Base-by-base conservation (phyloP, 2,329 filamentous ascomycete genomes). In the Colletotrichum filicis region DNA sequence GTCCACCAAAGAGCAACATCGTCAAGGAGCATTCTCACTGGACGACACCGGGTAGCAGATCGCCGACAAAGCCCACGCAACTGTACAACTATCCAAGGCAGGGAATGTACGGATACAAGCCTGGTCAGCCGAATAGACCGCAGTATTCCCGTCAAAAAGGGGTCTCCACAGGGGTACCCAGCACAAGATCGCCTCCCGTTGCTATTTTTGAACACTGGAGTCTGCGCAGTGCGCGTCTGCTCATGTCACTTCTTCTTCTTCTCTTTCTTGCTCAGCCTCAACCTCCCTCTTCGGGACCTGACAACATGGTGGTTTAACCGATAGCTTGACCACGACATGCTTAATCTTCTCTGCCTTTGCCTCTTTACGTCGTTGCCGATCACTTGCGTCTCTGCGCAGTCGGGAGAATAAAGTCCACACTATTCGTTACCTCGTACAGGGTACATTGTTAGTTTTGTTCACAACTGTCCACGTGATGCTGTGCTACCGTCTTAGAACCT, bases 141-240 rank as follows among this genome's bases (percentile, higher is more conserved):
- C 26, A 52, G 42, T 52, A 52, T 32, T 24, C 24, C 59, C 59
- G 24, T 22, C 11, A 5, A 9, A 52, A 28, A 24, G 60, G 46
- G 26, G 4, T 32, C 42, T 35, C 63, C 26, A 12, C 55, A 16
- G 58, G 19, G 22, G 46, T 30, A 19, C 46, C 61, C 49, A 24
- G 30, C 22, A 11, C 14, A 12, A 14, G 57, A 61, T 61, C 65
- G 26, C 65, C 56, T 49, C 57, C 24, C 22, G 57, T 22, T 68
- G 57, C 65, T 68, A 68, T 68, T 62, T 68, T 68, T 55, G 57
- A 30, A 19, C 6, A 24, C 12, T 24, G 11, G 32, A 35, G 32
- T 35, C 3, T 55, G 37, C 57, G 37, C 35, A 42, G 5, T 35
- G n/a, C 30, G 30, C 49, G 11, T 53, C 46, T 8, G 12, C 35